Conservation (phyloP, 169 alveolate species). For the Plasmodium cynomolgi region DNA sequence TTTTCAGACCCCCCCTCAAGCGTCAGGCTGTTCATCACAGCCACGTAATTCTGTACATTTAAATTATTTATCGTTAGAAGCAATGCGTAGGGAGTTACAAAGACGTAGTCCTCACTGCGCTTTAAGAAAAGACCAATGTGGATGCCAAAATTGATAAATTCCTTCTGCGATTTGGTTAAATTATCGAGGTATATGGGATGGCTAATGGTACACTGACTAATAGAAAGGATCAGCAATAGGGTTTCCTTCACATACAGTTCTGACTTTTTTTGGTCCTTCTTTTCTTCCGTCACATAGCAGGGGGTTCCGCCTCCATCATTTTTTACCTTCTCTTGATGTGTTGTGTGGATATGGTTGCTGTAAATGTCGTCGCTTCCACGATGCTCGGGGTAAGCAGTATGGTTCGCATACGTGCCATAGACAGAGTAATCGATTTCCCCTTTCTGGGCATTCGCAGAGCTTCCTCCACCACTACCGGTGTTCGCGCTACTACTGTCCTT, state of each 20-base stretch:
- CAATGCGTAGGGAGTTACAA: constrained; percentile 77
- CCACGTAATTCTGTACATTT: constrained; percentile 28
- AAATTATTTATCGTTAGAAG: constrained; percentile 69
- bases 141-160: constrained; percentile 80
- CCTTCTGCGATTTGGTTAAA: constrained; percentile 84
- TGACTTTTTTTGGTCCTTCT: constrained; percentile 62
- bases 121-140: constrained; percentile 84
- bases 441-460: neutral
- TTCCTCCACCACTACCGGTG: neutral
- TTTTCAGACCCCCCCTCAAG: constrained; percentile 28
- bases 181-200: constrained; percentile 78
- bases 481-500: neutral
- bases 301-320: neutral
- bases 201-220: constrained; percentile 84
- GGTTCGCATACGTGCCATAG: neutral
- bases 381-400: neutral
- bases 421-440: neutral
- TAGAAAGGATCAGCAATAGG: constrained; percentile 78
- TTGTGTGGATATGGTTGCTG: neutral
- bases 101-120: constrained; percentile 55
- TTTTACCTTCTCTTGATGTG: neutral
- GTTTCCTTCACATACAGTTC: constrained; percentile 78
- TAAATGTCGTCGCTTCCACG: neutral
- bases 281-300: constrained; percentile 29
- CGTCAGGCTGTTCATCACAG: constrained; percentile 24